Conservation (phyloP, 129 eudicot species). For the Lactuca saligna region DNA sequence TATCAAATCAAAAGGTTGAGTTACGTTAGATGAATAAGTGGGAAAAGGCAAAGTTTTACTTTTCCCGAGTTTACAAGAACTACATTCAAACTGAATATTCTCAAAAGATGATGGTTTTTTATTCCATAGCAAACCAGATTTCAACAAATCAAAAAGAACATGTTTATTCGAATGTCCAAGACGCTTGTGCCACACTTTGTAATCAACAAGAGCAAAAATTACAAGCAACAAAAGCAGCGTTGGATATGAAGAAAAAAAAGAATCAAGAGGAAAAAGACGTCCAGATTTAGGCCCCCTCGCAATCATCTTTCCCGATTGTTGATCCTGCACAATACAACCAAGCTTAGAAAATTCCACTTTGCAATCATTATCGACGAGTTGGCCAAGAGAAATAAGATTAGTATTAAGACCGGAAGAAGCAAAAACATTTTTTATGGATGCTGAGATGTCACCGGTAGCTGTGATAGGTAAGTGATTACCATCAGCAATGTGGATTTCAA, state of each 20-base stretch:
- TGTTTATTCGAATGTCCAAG: conserved; percentile 15
- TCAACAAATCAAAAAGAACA: background rate
- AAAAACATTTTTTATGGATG: conserved; percentile 8
- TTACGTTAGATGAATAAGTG: background rate
- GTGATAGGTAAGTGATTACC: conserved; percentile 7
- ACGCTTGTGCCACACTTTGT: conserved; percentile 9
- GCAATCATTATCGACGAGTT: conserved; percentile 22
- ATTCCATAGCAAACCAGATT: conserved; percentile 12
- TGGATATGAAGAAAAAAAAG: background rate
- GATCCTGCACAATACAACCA: conserved; percentile 37
- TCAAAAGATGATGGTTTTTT: background rate
- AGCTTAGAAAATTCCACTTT: conserved; percentile 4
- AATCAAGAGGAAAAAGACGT: conserved; percentile 6
- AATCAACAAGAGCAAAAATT: background rate
- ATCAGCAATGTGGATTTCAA: conserved; percentile 18
- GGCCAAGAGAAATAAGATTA: background rate
- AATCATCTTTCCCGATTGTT: background rate
- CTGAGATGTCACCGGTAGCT: background rate
- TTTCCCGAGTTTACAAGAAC: conserved; percentile 18
- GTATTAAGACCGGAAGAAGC: conserved; percentile 14
- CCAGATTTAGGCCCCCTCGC: conserved; percentile 29
- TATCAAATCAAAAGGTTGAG: background rate
- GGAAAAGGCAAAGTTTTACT: conserved; percentile 14
- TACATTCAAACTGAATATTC: conserved; percentile 3
- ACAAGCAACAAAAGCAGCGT: background rate